phyloP scores from a whole-genome alignment of 75 land plant genomes.

The Ceratopteris richardii region DNA sequence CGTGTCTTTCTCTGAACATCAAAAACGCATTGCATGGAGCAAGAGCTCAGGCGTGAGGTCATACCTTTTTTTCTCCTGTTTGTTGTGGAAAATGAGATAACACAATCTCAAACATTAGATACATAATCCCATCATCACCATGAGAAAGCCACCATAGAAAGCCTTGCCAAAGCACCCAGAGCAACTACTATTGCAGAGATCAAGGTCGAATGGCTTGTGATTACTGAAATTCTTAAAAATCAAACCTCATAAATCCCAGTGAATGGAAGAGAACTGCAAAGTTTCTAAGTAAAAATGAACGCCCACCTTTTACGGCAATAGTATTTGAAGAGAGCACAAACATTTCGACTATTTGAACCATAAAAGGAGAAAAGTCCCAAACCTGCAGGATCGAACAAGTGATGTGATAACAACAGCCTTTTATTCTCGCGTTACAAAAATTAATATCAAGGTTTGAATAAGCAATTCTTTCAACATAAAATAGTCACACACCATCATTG shows the following conservation, averaged over 20 bases:
- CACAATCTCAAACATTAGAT: too few relatives aligned
- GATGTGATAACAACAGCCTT: background rate
- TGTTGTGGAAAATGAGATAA: too few relatives aligned
- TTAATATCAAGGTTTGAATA: background rate
- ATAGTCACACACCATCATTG: slow-evolving; percentile 48
- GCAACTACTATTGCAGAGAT: slow-evolving; percentile 12
- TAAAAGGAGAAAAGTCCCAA: slow-evolving; percentile 73
- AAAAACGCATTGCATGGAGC: too few relatives aligned
- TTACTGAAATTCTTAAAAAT: slow-evolving; percentile 18
- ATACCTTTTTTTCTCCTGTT: too few relatives aligned
- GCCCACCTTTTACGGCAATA: slow-evolving; percentile 62
- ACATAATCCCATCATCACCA: background rate
- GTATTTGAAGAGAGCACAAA: slow-evolving; percentile 67
- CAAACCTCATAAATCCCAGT: background rate
- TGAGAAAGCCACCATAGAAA: background rate
- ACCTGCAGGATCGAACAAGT: slow-evolving; percentile 30
- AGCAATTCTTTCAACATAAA: background rate
- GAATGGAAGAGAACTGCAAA: background rate
- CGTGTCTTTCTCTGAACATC: too few relatives aligned
- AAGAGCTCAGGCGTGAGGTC: too few relatives aligned
- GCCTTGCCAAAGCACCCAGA: slow-evolving; percentile 13
- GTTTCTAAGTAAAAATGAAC: background rate
- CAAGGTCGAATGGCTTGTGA: slow-evolving; percentile 16
- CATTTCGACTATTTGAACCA: slow-evolving; percentile 53
- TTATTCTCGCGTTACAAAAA: slow-evolving; percentile 2